Evolutionary conservation across 2,329 filamentous ascomycete species (phyloP), one percentile per base, ranked within the genome.

Genomic region (Xylaria sp.): DNA sequence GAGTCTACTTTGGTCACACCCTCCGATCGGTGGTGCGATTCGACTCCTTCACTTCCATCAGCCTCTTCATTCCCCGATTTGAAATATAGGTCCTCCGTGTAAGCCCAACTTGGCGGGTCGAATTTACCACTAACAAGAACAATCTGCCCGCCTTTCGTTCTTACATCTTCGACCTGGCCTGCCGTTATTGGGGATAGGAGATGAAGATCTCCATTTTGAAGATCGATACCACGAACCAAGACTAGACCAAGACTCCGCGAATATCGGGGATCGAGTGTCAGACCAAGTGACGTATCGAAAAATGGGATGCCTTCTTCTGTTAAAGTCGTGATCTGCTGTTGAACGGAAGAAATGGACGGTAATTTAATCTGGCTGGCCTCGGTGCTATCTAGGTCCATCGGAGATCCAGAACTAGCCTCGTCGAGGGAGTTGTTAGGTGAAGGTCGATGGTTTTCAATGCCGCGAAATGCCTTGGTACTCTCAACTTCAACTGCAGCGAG

Each of bases 151-250:
- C 84, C 85, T 32, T 78, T 77, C 8, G 79, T 75, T 50, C 76
- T 80, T 21, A 84, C 75, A 10, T 80, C 75, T 44, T 81, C 77
- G 18, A 89, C 81, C 2, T 78, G 74, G 3, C 79, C 73, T 0
- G 77, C 60, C 0, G 82, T 65, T 6, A 90, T 82, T 0, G 92
- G 91, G 0, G 90, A 91, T 1, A 94, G 76, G 1, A 95, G 75
- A 67, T 93, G 90, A 3, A 95, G 79, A 5, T 83, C 77, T 3
- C 84, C 81, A 0, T 80, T 83, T 25, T 79, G 76, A 0, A 80
- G 75, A 75, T 94, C 90, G 66, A 94, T 88, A 4, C 89, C 91
- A 1, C 91, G 87, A n/a, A 96, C 79, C 9, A 95, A 82, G 0
- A 87, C 91, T 1, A 92, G 81, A 1, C 91, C 91, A 3, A 93